Evolutionary conservation across 257 asterid species (phyloP).

Genomic region (Verbascum thapsus): DNA sequence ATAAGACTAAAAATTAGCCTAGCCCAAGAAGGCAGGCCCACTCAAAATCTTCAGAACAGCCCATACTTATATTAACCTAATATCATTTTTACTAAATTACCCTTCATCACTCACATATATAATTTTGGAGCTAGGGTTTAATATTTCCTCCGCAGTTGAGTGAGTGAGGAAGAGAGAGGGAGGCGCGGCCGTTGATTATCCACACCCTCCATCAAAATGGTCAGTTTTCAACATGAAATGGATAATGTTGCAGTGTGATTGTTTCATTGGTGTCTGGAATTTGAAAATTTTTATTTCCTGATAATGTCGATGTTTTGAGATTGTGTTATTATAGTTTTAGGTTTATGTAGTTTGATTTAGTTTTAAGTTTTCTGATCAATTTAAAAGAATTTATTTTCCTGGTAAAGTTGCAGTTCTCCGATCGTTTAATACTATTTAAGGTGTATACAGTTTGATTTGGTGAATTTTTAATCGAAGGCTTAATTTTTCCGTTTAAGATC

Average conservation of each 20-base stretch:
- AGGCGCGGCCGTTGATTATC: slow-evolving; percentile 20
- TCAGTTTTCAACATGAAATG: slow-evolving; percentile 1
- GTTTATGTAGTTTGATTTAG: background rate
- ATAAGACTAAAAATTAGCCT: background rate
- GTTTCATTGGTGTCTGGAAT: background rate
- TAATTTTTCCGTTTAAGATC: background rate
- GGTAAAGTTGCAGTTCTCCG: background rate
- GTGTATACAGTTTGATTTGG: background rate
- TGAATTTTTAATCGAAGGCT: background rate
- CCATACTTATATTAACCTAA: slow-evolving; percentile 10
- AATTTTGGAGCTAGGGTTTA: slow-evolving; percentile 23
- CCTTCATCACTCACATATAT: background rate
- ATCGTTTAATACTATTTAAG: background rate
- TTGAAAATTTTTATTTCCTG: background rate
- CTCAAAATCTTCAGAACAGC: background rate
- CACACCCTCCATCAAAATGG: slow-evolving; percentile 30
- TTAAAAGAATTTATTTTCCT: background rate
- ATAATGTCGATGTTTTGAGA: background rate
- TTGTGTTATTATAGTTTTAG: background rate
- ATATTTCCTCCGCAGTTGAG: slow-evolving; percentile 8
- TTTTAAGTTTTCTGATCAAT: no score
- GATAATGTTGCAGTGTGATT: background rate
- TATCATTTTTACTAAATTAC: background rate
- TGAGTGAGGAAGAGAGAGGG: background rate
- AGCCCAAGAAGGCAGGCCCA: background rate